Conservation (phyloP, 495 filamentous ascomycete species). For the Lophium mytilinum region DNA sequence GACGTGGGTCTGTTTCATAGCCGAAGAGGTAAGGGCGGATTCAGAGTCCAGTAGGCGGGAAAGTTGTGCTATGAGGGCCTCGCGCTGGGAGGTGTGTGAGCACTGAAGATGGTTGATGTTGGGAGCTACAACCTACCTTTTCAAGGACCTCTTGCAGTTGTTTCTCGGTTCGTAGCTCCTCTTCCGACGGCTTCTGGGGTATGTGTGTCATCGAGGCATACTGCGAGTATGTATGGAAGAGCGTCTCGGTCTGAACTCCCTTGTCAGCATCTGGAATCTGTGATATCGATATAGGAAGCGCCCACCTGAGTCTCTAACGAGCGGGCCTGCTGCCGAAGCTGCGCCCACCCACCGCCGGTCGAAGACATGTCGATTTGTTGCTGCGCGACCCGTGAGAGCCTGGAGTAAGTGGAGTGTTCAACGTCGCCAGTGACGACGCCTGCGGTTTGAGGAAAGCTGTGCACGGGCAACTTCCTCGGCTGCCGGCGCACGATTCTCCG, state of each 20-base stretch:
- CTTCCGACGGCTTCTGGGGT: constrained; percentile 72
- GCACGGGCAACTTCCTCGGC: constrained; percentile 2
- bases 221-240: constrained; percentile 94
- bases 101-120: too few species aligned
- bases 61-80: constrained; percentile 73
- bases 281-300: neutral
- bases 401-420: neutral
- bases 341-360: constrained; percentile 83
- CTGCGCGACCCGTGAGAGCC: neutral
- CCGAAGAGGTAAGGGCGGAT: constrained; percentile 77
- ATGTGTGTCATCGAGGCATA: constrained; percentile 77
- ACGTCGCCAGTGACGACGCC: neutral
- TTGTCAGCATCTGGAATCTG: constrained; percentile 15
- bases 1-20: constrained; percentile 90
- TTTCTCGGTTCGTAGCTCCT: constrained; percentile 70
- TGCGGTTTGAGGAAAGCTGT: constrained; percentile 1
- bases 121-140: constrained; percentile 12
- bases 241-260: constrained; percentile 65
- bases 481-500: neutral
- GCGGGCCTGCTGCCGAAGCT: constrained; percentile 88
- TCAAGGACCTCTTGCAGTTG: constrained; percentile 81
- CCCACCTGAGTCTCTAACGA: constrained; percentile 82
- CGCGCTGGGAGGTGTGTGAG: constrained; percentile 49
- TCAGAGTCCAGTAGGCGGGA: constrained; percentile 88
- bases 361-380: constrained; percentile 51